Evolutionary conservation across 106 monocot species (phyloP).

Genomic region (Amphibolis antarctica): DNA sequence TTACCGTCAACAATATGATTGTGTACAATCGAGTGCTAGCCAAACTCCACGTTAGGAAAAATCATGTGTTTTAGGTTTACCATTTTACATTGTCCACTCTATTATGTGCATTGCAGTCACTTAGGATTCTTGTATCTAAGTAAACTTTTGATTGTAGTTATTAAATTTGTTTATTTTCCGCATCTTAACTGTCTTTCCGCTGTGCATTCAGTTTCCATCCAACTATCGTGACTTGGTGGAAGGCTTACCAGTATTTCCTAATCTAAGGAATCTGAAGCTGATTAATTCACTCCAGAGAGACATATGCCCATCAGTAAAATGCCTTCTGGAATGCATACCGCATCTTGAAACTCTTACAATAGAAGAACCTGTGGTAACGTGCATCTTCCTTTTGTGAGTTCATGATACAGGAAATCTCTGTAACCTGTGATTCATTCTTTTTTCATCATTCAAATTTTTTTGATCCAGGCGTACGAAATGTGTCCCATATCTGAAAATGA

Average conservation of each 20-base stretch:
- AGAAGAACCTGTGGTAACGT: constrained; percentile 5
- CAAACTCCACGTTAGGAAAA: too few relatives aligned
- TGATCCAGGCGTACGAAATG: too few relatives aligned
- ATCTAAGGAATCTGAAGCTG: neutral
- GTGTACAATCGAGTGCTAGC: too few relatives aligned
- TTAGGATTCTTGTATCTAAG: too few relatives aligned
- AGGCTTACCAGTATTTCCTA: neutral
- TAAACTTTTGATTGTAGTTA: too few relatives aligned
- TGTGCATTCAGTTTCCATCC: neutral
- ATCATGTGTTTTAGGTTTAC: too few relatives aligned
- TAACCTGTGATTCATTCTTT: neutral
- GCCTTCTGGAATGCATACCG: neutral
- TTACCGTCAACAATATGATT: too few relatives aligned
- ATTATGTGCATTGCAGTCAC: too few relatives aligned
- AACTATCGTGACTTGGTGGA: neutral
- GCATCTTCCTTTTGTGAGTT: neutral
- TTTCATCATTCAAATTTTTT: neutral
- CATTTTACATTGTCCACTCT: too few relatives aligned
- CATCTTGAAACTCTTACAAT: neutral
- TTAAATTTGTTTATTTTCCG: neutral
- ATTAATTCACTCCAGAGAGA: constrained; percentile 1
- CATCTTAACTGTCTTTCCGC: neutral
- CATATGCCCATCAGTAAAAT: neutral
- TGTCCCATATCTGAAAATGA: too few relatives aligned
- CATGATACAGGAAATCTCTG: neutral